phyloP scores from a whole-genome alignment of 345 rosid genomes.

The Laguncularia racemosa region DNA sequence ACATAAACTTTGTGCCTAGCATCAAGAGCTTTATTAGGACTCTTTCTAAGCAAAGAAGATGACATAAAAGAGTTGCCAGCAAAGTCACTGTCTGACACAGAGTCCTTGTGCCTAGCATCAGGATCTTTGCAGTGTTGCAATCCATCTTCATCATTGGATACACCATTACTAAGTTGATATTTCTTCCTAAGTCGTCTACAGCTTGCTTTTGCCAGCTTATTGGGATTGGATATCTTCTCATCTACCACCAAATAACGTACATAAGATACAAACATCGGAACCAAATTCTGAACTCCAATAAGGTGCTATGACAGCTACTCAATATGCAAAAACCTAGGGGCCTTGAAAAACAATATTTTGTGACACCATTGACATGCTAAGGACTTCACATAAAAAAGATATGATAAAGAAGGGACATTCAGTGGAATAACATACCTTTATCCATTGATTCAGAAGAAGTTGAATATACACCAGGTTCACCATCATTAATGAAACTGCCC shows the following conservation, averaged over 20 bases:
- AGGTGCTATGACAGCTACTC: background rate
- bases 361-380: background rate
- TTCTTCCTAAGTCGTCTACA: slow-evolving; percentile 37
- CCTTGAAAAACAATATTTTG: no score
- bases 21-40: no score
- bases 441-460: slow-evolving; percentile 27
- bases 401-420: background rate
- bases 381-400: no score
- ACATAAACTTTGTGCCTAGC: no score
- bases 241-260: slow-evolving; percentile 16
- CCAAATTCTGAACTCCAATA: background rate
- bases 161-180: slow-evolving; percentile 19
- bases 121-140: slow-evolving; percentile 10
- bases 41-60: slow-evolving; percentile 6
- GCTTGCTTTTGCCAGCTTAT: slow-evolving; percentile 18
- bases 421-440: slow-evolving; percentile 23
- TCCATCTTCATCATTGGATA: slow-evolving; percentile 36
- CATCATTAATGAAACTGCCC: slow-evolving; percentile 70
- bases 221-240: slow-evolving; percentile 15
- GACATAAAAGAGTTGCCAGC: slow-evolving; percentile 22
- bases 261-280: background rate
- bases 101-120: slow-evolving; percentile 8
- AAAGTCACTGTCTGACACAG: slow-evolving; percentile 18
- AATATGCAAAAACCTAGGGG: no score
- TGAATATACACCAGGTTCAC: slow-evolving; percentile 17